phyloP scores from a whole-genome alignment of 257 asterid genomes.

The Solanum piurae region DNA sequence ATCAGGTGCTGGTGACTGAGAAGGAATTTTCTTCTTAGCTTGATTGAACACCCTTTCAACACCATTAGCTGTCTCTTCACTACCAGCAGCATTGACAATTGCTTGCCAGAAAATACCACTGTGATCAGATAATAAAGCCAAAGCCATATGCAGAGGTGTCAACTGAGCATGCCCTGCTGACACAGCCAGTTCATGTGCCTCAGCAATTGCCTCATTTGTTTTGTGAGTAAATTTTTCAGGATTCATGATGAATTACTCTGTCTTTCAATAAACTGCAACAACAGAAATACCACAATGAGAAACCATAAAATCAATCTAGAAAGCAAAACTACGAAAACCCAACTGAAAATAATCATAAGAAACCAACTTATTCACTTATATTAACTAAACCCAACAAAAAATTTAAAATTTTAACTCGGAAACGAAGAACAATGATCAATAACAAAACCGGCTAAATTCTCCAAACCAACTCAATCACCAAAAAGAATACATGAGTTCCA shows the following conservation, averaged over 20 bases:
- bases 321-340: not conserved
- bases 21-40: slow-evolving; percentile 43
- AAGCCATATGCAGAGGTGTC: slow-evolving; percentile 57
- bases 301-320: not conserved
- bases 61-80: slow-evolving; percentile 41
- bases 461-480: not conserved
- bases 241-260: slow-evolving; percentile 29
- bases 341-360: not conserved
- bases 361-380: not conserved
- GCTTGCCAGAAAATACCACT: slow-evolving; percentile 59
- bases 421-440: not conserved
- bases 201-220: slow-evolving; percentile 54
- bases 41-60: slow-evolving; percentile 40
- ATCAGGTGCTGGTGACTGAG: slow-evolving; percentile 51
- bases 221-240: slow-evolving; percentile 73
- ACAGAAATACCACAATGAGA: not conserved
- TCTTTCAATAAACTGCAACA: not conserved
- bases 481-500: not conserved
- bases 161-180: slow-evolving; percentile 56
- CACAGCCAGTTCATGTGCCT: slow-evolving; percentile 55
- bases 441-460: not conserved
- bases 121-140: slow-evolving; percentile 33
- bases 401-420: not conserved
- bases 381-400: not conserved
- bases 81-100: slow-evolving; percentile 34